Percentiles rank a stretch among this genome's conserved stretches.
These are phyloP conservation scores for Wickerhamomyces subpelliculosus DNA, from an alignment of 805 yeast genomes.

Conservation along the genomic window DNA sequence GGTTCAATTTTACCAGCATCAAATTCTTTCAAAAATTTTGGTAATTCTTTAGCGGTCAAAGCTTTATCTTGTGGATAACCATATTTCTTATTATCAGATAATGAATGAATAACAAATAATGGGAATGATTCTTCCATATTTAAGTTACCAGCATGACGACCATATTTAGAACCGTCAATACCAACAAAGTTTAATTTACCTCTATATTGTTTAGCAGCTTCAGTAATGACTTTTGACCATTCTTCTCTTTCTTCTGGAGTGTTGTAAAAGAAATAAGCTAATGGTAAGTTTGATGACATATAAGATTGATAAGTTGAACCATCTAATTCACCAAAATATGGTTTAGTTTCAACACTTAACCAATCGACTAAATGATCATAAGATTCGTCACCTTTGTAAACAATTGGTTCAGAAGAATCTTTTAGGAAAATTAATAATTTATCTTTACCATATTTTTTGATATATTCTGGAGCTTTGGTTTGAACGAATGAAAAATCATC, in stretches of 20 bases:
- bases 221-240: slow-evolving; percentile 43
- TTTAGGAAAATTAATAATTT: slow-evolving; percentile 25
- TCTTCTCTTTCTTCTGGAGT: slow-evolving; percentile 57
- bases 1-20: slow-evolving; percentile 61
- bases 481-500: slow-evolving; percentile 59
- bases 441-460: slow-evolving; percentile 27
- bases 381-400: slow-evolving; percentile 21
- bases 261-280: slow-evolving; percentile 84
- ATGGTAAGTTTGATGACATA: slow-evolving; percentile 65
- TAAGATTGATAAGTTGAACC: slow-evolving; percentile 73
- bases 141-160: slow-evolving; percentile 75
- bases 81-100: slow-evolving; percentile 61
- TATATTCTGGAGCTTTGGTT: slow-evolving; percentile 29
- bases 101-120: slow-evolving; percentile 81
- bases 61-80: slow-evolving; percentile 58
- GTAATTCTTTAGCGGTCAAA: slow-evolving; percentile 47
- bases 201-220: slow-evolving; percentile 67
- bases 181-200: slow-evolving; percentile 85
- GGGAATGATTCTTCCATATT: slow-evolving; percentile 83
- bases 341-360: slow-evolving; percentile 55
- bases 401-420: slow-evolving; percentile 24
- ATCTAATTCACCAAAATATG: slow-evolving; percentile 81
- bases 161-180: slow-evolving; percentile 62
- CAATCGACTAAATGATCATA: slow-evolving; percentile 22
- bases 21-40: slow-evolving; percentile 57